phyloP scores from a whole-genome alignment of 345 rosid species.

The Boechera stricta region DNA sequence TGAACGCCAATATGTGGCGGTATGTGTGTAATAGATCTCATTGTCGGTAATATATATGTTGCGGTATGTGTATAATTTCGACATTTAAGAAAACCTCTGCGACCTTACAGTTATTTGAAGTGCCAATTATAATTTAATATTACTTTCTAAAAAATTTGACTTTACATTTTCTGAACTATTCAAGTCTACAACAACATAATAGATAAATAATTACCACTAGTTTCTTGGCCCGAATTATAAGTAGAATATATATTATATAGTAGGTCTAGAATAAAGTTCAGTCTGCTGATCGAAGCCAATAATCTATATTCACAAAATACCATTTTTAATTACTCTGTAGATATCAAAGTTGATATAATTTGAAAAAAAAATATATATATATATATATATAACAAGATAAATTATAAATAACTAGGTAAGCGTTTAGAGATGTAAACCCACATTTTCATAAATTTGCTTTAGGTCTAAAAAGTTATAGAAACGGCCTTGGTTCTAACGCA shows the following conservation, averaged over 20 bases:
- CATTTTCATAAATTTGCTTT: not conserved
- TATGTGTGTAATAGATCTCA: not conserved
- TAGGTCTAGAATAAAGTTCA: not conserved
- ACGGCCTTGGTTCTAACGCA: not conserved
- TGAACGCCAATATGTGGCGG: not conserved
- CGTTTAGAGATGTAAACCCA: not conserved
- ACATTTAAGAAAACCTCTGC: not conserved
- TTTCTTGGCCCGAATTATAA: not conserved
- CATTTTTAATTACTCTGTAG: no score
- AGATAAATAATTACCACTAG: not conserved
- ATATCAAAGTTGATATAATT: no score
- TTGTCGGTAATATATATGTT: not conserved
- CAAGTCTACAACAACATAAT: not conserved
- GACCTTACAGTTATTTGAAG: constrained; percentile 26
- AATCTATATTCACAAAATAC: no score
- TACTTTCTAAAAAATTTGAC: not conserved
- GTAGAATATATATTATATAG: not conserved
- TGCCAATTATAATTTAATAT: not conserved
- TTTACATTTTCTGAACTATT: constrained; percentile 10
- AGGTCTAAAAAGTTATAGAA: not conserved
- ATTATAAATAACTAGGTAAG: no score
- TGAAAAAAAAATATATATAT: no score
- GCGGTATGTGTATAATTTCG: not conserved
- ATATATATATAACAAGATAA: no score
- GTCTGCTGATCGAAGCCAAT: not conserved